Percentiles rank a stretch among this genome's conserved stretches.
Conservation (phyloP, 1,139 yeast genomes). For the Magnusiomyces sp. region DNA sequence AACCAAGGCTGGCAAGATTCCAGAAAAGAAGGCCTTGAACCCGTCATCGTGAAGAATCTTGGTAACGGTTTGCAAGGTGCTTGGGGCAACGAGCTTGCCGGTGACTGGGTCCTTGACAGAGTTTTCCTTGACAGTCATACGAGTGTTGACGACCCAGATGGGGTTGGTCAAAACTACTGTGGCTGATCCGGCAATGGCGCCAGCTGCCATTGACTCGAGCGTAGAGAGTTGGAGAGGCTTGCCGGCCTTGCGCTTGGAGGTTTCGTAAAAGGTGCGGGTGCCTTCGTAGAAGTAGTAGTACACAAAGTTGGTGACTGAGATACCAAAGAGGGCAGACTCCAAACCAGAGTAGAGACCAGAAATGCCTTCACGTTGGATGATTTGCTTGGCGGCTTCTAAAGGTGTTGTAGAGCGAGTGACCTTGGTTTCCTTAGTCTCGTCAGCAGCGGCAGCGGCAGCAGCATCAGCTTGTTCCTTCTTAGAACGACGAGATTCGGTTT, state of each 20-base stretch:
- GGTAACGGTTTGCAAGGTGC: conserved; percentile 45
- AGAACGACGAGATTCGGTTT: conserved; percentile 46
- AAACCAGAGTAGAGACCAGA: conserved; percentile 73
- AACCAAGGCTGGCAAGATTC: conserved; percentile 79
- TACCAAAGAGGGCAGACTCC: conserved; percentile 81
- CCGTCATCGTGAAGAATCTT: conserved; percentile 70
- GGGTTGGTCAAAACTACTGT: conserved; percentile 88
- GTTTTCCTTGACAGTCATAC: conserved; percentile 55
- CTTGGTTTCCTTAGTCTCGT: conserved; percentile 12
- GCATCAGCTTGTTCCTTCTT: conserved; percentile 24
- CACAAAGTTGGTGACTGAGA: conserved; percentile 75
- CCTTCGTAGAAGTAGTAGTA: conserved; percentile 87
- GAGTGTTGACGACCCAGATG: conserved; percentile 89
- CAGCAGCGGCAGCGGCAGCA: conserved; percentile 22
- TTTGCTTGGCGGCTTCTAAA: conserved; percentile 37
- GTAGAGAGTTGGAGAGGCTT: conserved; percentile 36
- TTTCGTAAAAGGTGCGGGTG: conserved; percentile 47
- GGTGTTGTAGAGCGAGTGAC: conserved; percentile 19
- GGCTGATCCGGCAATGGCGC: conserved; percentile 81
- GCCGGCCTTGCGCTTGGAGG: conserved; percentile 23
- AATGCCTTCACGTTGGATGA: conserved; percentile 56
- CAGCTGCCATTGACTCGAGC: conserved; percentile 64
- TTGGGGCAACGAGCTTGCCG: conserved; percentile 18
- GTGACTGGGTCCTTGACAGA: conserved; percentile 34
- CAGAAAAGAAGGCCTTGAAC: conserved; percentile 56